A percentile compares a stretch with the other conserved stretches of the same genome.
Evolutionary conservation across 78 protist genomes (phyloP).

Genomic region (Protostelium mycophagum): DNA sequence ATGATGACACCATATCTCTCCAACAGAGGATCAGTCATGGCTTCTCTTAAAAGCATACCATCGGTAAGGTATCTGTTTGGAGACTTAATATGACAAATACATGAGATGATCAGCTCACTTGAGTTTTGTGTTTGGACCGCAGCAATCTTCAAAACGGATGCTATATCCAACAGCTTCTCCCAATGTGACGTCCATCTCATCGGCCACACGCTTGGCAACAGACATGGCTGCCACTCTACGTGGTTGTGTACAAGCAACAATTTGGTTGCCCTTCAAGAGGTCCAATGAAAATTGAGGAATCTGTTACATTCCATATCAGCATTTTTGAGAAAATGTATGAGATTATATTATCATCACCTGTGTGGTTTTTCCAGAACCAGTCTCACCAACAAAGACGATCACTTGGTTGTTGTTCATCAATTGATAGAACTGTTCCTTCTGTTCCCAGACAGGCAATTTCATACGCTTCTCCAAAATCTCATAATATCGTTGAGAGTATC

Average conservation of each 20-base stretch:
- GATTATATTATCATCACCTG: slow-evolving; percentile 48
- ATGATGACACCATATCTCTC: slow-evolving; percentile 79
- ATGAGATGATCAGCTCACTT: slow-evolving; percentile 22
- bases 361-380: slow-evolving; percentile 99
- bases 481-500: slow-evolving; percentile 74
- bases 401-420: slow-evolving; percentile 66
- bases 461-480: slow-evolving; percentile 75
- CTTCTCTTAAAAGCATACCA: slow-evolving; percentile 99
- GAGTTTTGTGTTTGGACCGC: slow-evolving; percentile 76
- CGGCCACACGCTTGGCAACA: slow-evolving; percentile 93
- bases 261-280: slow-evolving; percentile 7
- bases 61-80: slow-evolving; percentile 72
- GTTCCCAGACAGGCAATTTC: slow-evolving; percentile 89
- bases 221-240: slow-evolving; percentile 96
- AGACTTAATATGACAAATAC: background rate
- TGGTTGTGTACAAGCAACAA: slow-evolving; percentile 98
- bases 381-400: slow-evolving; percentile 96
- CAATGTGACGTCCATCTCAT: slow-evolving; percentile 96
- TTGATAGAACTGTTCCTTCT: slow-evolving; percentile 57
- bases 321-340: background rate
- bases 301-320: background rate
- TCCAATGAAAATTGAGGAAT: slow-evolving; percentile 73
- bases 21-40: slow-evolving; percentile 93
- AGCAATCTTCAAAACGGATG: slow-evolving; percentile 98
- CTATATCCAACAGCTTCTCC: slow-evolving; percentile 97